Evolutionary conservation across 768 basidiomycete genomes (phyloP).

Genomic region (Tephrocybe sp.): DNA sequence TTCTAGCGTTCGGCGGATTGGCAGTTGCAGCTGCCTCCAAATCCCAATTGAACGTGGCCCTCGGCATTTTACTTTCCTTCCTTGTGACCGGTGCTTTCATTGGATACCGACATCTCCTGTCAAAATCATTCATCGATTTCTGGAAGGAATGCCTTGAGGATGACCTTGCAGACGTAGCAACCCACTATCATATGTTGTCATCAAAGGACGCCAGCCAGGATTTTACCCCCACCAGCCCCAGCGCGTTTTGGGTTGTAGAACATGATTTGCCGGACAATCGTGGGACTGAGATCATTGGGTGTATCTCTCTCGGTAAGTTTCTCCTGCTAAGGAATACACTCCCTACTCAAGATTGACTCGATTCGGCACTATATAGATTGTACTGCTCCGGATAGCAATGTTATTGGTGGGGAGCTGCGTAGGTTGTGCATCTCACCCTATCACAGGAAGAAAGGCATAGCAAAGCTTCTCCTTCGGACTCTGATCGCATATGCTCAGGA

Average conservation of each 20-base stretch:
- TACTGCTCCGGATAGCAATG: background rate
- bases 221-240: background rate
- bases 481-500: conserved; percentile 9
- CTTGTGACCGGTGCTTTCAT: conserved; percentile 2
- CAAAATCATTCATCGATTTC: conserved; percentile 5
- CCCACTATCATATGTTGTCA: background rate
- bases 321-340: background rate
- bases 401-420: conserved; percentile 7
- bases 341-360: too few species aligned
- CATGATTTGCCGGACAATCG: background rate
- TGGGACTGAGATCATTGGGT: conserved; percentile 3
- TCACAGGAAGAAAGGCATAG: conserved; percentile 11
- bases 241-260: conserved; percentile 8
- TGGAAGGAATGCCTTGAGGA: conserved; percentile 8
- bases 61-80: conserved; percentile 5
- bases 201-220: background rate
- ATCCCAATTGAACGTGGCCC: background rate
- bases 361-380: too few species aligned
- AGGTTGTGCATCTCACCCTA: conserved; percentile 16
- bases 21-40: conserved; percentile 2
- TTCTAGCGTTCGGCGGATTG: background rate
- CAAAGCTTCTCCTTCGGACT: conserved; percentile 3
- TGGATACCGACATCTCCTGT: conserved; percentile 15
- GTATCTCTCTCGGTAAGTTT: conserved; percentile 16
- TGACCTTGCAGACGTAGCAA: conserved; percentile 15